Evolutionary conservation across 2,329 filamentous ascomycete species (phyloP).

Genomic region (Nannizziopsis arthrosporioides): DNA sequence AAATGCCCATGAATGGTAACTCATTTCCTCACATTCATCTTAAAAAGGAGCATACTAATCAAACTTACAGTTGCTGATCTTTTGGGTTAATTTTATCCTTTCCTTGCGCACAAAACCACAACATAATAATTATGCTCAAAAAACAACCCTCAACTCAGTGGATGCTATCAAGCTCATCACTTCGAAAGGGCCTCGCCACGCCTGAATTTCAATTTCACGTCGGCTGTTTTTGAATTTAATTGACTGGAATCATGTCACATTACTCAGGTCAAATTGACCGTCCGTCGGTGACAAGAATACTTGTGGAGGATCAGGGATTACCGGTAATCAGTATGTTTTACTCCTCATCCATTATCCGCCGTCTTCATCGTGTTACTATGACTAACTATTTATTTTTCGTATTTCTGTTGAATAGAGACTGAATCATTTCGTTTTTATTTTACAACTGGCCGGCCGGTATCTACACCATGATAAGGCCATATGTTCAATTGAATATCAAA

Average conservation of each 20-base stretch:
- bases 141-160: neutral
- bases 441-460: too few relatives aligned
- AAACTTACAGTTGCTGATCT: conserved; percentile 18
- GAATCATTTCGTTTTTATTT: too few relatives aligned
- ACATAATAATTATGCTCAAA: neutral
- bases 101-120: neutral
- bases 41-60: neutral
- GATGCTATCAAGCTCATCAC: neutral
- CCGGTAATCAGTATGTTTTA: conserved; percentile 14
- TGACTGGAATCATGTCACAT: neutral
- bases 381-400: too few relatives aligned
- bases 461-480: too few relatives aligned
- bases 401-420: too few relatives aligned
- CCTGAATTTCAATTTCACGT: too few relatives aligned
- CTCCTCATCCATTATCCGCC: neutral
- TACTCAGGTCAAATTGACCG: neutral
- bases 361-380: too few relatives aligned
- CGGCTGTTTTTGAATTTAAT: neutral
- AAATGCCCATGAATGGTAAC: conserved; percentile 95
- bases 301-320: conserved; percentile 17
- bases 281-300: neutral
- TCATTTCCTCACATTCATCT: neutral
- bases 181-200: too few relatives aligned
- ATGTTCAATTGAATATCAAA: too few relatives aligned
- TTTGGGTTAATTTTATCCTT: conserved; percentile 14